Percentiles rank a stretch among this genome's conserved stretches.
phyloP scores from a whole-genome alignment of 2,329 filamentous ascomycete species.

The Metarhizium guizhouense region DNA sequence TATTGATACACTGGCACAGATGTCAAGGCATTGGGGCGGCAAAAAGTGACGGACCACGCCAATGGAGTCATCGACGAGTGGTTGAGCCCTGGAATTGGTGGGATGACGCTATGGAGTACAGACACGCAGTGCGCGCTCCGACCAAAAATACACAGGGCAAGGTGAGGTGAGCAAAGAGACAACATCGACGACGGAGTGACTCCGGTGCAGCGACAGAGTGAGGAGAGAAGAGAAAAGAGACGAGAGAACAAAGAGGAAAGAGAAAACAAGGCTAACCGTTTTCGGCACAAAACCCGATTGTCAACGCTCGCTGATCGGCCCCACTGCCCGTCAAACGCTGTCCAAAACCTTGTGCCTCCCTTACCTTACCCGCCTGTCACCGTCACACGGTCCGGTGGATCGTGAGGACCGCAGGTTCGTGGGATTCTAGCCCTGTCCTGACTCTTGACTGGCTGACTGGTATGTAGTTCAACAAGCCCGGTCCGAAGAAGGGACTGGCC shows the following conservation, averaged over 20 bases:
- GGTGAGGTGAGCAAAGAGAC: not conserved
- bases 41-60: not conserved
- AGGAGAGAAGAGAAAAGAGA: not conserved
- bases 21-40: not conserved
- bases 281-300: no score
- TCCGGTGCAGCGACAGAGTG: not conserved
- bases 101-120: not conserved
- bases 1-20: not conserved
- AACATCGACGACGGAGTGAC: not conserved
- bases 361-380: no score
- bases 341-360: no score
- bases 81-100: not conserved
- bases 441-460: no score
- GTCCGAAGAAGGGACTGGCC: not conserved
- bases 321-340: no score
- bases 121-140: no score
- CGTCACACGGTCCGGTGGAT: no score
- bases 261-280: conserved; percentile 12
- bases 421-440: no score
- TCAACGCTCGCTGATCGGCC: no score
- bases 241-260: conserved; percentile 8
- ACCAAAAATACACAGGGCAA: not conserved
- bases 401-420: no score
- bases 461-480: no score
- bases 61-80: not conserved